Base-by-base conservation (phyloP, 768 basidiomycete genomes). In the Leucogyrophana mollusca region DNA sequence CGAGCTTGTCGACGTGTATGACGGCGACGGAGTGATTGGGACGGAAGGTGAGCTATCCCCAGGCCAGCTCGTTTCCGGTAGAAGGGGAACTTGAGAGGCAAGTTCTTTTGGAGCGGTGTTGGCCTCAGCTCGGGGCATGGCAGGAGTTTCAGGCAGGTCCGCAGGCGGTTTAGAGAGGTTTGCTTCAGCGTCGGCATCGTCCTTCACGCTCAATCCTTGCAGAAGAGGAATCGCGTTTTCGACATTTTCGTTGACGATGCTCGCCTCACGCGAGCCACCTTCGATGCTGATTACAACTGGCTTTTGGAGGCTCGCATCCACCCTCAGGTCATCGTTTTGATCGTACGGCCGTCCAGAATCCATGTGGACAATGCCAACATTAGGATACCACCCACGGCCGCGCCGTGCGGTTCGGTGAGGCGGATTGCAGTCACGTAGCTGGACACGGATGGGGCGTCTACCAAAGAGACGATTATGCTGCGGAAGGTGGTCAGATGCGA, bases 381-480 rank as follows among this genome's bases (percentile, higher is more conserved):
- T 52, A 16, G 59, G 59, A 46, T 60, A 65, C 20, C 73, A 64
- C n/a, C 74, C 73, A 14, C 76, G 76, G 25, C 68, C 73, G 8
- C 51, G 44, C 66, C 69, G 51, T 57, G 68, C 53, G 22, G 64
- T 64, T 16, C 73, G 71, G 37, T 77, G 77, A n/a, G 70, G 66
- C 24, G 80, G 78, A 51, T 85, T 80, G 56, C 77, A 77, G 52
- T 88, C 86, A 34, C 87, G 77, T 30, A 90, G 67, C 53, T 89
- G 85, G 27, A 91, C 87, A 16, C 87, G 80, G 60, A 91, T 82
- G 4, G 80, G 71, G 36, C 85, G 82, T 21, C 87, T 87, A 43
- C 82, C 78, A 46, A 85, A 73, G 11, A 82, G 61, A 34, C 78
- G 80, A 58, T 87, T 84, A 53, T 90, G 82, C 88, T 90, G 34